Base-by-base conservation (phyloP, 1,284 basidiomycete genomes). In the Anthracocystis setariae region DNA sequence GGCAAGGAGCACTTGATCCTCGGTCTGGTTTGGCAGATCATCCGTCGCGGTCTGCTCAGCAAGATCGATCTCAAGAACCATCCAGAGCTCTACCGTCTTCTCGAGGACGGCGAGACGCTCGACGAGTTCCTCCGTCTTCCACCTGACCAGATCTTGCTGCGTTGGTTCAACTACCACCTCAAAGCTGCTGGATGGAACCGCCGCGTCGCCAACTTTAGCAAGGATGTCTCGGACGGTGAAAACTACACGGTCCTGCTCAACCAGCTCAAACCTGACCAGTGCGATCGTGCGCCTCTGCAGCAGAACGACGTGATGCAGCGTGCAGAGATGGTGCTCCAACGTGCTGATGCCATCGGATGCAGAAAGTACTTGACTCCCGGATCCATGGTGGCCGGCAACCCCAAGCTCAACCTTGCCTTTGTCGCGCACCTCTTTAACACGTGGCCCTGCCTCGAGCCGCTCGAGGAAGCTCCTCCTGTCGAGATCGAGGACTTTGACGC, bases 371-470 rank as follows among this genome's bases (percentile, higher is more conserved):
- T 98, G 29, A 95, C 95, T 0, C 89, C 92, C 0, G 90, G 92
- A 21, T 92, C 94, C 17, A 90, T 98, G 73, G 88, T 97, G 21
- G 86, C 92, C 5, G 95, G 96, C 18, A 98, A 98, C 83, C 94
- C 94, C n/a, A 94, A 95, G 81, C 88, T 98, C 46, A 98, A 98
- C 85, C 90, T 98, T 63, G 95, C 96, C 4, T 98, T 98, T 83
- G 95, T 98, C 56, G 95, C 96, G 46, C 94, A 97, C 84, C 88
- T 98, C 53, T 98, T 98, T 89, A 98, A 98, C 87, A 98, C 93
- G 2, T 91, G 92, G 85, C 95, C 95, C 2, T 81, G 81, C 40
- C 75, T 83, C 29, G 82, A 83, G 70, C 94, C 94, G 3, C 88
- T 98, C 43, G 93, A 96, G 79, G 93, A 94, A 82, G 89, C 86